These are phyloP conservation scores for Hanseniaspora occidentalis DNA, from an alignment of 805 yeast species.

Conservation along the genomic window DNA sequence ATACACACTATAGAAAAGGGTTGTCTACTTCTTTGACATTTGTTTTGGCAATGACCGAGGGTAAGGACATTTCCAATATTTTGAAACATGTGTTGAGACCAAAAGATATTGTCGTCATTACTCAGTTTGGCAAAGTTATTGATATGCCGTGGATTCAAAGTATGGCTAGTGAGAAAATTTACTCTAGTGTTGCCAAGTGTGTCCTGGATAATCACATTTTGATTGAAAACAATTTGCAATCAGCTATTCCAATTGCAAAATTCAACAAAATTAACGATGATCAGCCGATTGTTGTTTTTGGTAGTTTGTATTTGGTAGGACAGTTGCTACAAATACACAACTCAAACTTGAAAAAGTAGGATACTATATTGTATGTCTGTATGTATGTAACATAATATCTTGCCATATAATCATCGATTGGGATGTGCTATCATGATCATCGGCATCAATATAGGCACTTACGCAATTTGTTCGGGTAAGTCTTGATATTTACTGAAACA, in stretches of 20 bases:
- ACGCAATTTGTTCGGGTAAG: no score
- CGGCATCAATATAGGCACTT: no score
- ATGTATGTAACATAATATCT: no score
- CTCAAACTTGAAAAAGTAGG: slow-evolving; percentile 7
- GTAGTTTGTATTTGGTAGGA: slow-evolving; percentile 57
- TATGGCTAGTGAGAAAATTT: slow-evolving; percentile 11
- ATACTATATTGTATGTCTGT: no score
- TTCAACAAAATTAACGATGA: slow-evolving; percentile 11
- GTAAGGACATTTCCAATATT: slow-evolving; percentile 47
- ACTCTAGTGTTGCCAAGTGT: slow-evolving; percentile 12
- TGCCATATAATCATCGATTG: no score
- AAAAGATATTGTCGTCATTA: slow-evolving; percentile 46
- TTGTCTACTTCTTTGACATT: slow-evolving; percentile 25
- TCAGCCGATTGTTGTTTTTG: slow-evolving; percentile 42
- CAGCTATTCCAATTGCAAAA: slow-evolving; percentile 2
- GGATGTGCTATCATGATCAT: no score
- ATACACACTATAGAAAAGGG: slow-evolving; percentile 10
- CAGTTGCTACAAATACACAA: slow-evolving; percentile 33
- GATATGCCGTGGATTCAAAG: slow-evolving; percentile 91
- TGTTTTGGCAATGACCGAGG: slow-evolving; percentile 64
- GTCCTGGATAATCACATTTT: slow-evolving; percentile 1
- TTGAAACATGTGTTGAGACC: slow-evolving; percentile 36
- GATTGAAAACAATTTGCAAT: slow-evolving; percentile 3
- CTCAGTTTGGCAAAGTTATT: slow-evolving; percentile 57
- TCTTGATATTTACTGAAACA: no score